Base-by-base conservation (phyloP, 345 rosid species). In the Moricandia arvensis region DNA sequence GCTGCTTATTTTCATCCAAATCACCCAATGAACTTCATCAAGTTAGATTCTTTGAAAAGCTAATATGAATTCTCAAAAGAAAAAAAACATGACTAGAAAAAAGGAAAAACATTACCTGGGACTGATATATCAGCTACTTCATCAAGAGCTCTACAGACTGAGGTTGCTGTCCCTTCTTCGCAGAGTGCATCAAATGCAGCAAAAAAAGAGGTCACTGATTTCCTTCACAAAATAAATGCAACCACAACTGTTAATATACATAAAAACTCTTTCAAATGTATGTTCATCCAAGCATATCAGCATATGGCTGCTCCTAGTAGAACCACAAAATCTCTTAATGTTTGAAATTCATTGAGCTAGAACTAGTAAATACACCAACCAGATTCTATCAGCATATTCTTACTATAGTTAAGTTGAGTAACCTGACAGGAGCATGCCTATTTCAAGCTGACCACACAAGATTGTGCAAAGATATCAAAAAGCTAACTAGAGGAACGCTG, bases 91-190 rank as follows among this genome's bases (percentile, higher is more conserved):
- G 59, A 57, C 60, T 11, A 66, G n/a, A 54, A 34, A 33, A 33
- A 49, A 30, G n/a, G 18, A 17, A 37, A 49, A 24, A 64, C 21
- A 35, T 47, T 82, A 95, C 99, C 99, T 82, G 96, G 90, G 63
- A 92, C 83, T 74, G 99, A 92, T 80, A 90, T 83, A 83, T 92
- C 97, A 33, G 97, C 91, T 82, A 95, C 86, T 82, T 95, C 97
- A 82, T 90, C 86, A 17, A 95, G 97, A 80, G 96, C 93, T 76
- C 82, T 83, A 75, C 97, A 95, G 15, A 95, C 97, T 73, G 97
- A 74, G 55, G 89, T 88, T 65, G 99, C 91, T 35, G 85, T 89
- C 78, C 97, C 99, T 87, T 95, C 99, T 82, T 95, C 99, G 59
- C 93, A 92, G 8, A 95, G 87, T 4, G 90, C 91, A 85, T 95